Conservation (phyloP, 1,139 yeast species). For the Yamadazyma mexicana region DNA sequence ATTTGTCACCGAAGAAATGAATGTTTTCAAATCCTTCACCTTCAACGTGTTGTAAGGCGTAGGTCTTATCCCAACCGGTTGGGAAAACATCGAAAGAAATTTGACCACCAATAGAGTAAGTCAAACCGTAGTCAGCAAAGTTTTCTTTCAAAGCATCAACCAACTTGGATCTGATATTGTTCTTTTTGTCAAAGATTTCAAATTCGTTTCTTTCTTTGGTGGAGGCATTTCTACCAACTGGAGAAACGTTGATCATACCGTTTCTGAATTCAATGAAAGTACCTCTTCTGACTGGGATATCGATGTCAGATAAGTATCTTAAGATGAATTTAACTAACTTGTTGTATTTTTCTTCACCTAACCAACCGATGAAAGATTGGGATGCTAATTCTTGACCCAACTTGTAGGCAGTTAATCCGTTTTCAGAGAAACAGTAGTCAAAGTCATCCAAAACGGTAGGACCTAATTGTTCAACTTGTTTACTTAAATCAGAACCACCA, state of each 20-base stretch:
- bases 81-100: slow-evolving; percentile 99
- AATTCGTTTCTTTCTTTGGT: slow-evolving; percentile 90
- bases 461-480: slow-evolving; percentile 96
- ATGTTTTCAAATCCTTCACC: slow-evolving; percentile 80
- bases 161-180: slow-evolving; percentile 78
- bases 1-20: slow-evolving; percentile 98
- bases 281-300: slow-evolving; percentile 94
- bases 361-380: slow-evolving; percentile 91
- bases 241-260: slow-evolving; percentile 98
- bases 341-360: slow-evolving; percentile 94
- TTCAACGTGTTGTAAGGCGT: slow-evolving; percentile 90
- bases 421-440: slow-evolving; percentile 96
- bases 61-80: slow-evolving; percentile 99
- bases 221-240: slow-evolving; percentile 97
- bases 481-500: slow-evolving; percentile 94
- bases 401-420: slow-evolving; percentile 97
- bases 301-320: slow-evolving; percentile 79
- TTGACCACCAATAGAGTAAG: slow-evolving; percentile 98
- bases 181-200: slow-evolving; percentile 77
- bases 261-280: slow-evolving; percentile 98
- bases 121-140: slow-evolving; percentile 80
- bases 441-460: slow-evolving; percentile 71
- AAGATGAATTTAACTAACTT: slow-evolving; percentile 81
- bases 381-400: slow-evolving; percentile 83
- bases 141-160: slow-evolving; percentile 80